phyloP scores from a whole-genome alignment of 1,139 yeast genomes.

The Pichia kudriavzevii region DNA sequence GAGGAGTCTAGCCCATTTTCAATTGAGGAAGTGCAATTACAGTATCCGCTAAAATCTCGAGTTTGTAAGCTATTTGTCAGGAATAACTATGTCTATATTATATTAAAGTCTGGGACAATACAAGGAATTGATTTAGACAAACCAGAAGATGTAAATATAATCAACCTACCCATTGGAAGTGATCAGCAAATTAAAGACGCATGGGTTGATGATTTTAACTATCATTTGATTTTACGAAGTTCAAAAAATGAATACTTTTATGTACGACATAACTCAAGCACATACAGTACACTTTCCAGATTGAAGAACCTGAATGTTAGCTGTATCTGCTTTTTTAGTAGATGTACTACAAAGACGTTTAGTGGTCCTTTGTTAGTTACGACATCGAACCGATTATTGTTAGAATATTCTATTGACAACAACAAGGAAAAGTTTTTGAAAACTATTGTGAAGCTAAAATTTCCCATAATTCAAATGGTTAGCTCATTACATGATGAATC shows the following conservation, averaged over 20 bases:
- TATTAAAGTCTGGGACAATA: slow-evolving; percentile 37
- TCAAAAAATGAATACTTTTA: slow-evolving; percentile 39
- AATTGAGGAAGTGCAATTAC: slow-evolving; percentile 54
- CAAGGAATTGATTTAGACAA: slow-evolving; percentile 46
- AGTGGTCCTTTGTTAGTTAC: slow-evolving; percentile 47
- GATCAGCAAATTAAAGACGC: slow-evolving; percentile 30
- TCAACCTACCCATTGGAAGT: slow-evolving; percentile 25
- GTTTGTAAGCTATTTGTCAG: slow-evolving; percentile 39
- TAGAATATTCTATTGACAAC: slow-evolving; percentile 39
- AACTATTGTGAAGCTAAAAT: slow-evolving; percentile 30
- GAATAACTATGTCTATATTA: slow-evolving; percentile 41
- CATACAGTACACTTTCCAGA: slow-evolving; percentile 34
- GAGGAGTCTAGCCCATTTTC: too few relatives aligned
- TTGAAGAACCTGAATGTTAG: slow-evolving; percentile 36
- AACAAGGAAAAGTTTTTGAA: slow-evolving; percentile 34
- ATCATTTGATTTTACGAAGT: slow-evolving; percentile 42
- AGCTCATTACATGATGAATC: slow-evolving; percentile 1
- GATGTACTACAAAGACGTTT: slow-evolving; percentile 28
- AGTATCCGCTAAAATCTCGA: slow-evolving; percentile 37
- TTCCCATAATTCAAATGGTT: slow-evolving; percentile 10
- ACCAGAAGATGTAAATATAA: slow-evolving; percentile 42
- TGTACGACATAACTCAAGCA: slow-evolving; percentile 32
- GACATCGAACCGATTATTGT: slow-evolving; percentile 37
- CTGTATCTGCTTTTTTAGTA: slow-evolving; percentile 37
- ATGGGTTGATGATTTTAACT: slow-evolving; percentile 43